Base-by-base conservation (phyloP, 192 early-diverging fungal species). In the Physocladia obscura region DNA sequence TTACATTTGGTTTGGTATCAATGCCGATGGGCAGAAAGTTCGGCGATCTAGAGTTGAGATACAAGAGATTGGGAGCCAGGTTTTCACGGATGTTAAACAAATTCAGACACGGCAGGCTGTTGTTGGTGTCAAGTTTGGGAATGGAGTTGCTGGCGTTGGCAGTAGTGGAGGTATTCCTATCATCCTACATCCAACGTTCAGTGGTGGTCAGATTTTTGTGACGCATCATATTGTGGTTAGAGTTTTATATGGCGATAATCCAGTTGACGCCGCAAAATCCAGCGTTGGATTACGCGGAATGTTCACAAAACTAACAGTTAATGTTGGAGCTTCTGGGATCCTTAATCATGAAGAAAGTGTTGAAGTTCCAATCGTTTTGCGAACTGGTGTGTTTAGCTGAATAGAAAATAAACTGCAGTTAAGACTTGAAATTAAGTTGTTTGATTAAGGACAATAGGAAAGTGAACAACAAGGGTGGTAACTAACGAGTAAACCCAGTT, bases 121-220 rank as follows among this genome's bases (percentile, higher is more conserved):
- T 29, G 0, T 11, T 3, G n/a, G 31, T 5, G 27, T 65, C n/a
- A 51, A 49, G 27, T 65, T 30, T 51, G 62, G 62, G 30, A 65
- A 65, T 34, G 59, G 59, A 8, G 0, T 61, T 0, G 2, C 59
- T 4, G 62, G 62, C 31, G 26, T 32, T 27, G 62, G 29, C 11
- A 24, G 17, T 4, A 65, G 17, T 1, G 62, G 49, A 0, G 32
- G 0, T 0, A 51, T 65, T 29, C 62, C 48, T 6, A 36, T 65
- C 11, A 4, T 65, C 17, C 30, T 65, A 49, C 44, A 65, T 31
- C 62, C 62, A 13, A 32, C 62, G 1, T 65, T 65, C 32, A 65
- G 62, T 51, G 62, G 48, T 8, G 62, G 32, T 15, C 19, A 49
- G 44, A 27, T 65, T 8, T 65, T 65, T 34, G 62, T 65, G 11